phyloP scores from a whole-genome alignment of 768 basidiomycete species.

The Mycena amicta region DNA sequence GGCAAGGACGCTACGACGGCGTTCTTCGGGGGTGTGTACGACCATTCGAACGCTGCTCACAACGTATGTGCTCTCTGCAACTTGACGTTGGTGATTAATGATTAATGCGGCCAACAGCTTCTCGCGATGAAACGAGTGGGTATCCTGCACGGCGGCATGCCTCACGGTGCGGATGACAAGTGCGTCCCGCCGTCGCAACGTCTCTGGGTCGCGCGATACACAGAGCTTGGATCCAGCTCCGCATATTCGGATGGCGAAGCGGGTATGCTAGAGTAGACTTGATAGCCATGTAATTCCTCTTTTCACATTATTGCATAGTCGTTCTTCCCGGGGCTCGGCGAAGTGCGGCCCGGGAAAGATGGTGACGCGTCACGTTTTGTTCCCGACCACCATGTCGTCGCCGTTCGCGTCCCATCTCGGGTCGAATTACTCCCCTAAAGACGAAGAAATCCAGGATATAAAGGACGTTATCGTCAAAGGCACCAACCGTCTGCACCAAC shows the following conservation, averaged over 20 bases:
- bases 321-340: too few species aligned
- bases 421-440: not conserved
- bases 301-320: too few species aligned
- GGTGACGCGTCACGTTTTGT: too few species aligned
- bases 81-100: too few species aligned
- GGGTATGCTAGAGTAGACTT: not conserved
- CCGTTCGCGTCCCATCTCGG: not conserved
- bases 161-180: constrained; percentile 47
- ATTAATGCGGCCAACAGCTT: too few species aligned
- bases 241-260: not conserved
- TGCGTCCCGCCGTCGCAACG: constrained; percentile 57
- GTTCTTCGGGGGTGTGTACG: constrained; percentile 92
- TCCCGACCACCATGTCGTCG: not conserved
- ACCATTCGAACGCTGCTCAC: constrained; percentile 87
- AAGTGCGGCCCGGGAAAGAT: too few species aligned
- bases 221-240: not conserved
- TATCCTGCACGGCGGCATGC: constrained; percentile 54
- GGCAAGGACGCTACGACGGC: constrained; percentile 92
- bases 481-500: not conserved
- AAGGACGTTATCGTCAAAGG: not conserved
- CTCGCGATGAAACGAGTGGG: constrained; percentile 66
- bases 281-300: too few species aligned
- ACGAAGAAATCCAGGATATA: not conserved
- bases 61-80: constrained; percentile 59
- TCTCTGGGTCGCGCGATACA: constrained; percentile 46